Evolutionary conservation across 371 early-diverging fungal genomes (phyloP).

Genomic region (Caulochytrium protostelioides): DNA sequence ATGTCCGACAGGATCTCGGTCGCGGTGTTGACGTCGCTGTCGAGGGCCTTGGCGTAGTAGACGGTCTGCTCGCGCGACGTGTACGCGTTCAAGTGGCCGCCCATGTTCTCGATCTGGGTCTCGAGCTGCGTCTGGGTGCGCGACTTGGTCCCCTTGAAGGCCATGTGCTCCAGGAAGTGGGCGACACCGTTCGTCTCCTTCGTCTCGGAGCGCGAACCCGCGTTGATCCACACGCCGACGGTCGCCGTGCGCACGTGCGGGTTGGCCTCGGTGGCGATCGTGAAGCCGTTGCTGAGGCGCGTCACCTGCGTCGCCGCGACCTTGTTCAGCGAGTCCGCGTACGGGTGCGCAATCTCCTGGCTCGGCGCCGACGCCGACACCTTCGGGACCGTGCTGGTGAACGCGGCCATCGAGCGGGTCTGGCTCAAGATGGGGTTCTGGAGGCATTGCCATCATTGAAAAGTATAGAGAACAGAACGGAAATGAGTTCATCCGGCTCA

Average conservation of each 20-base stretch:
- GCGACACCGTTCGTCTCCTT: slow-evolving; percentile 82
- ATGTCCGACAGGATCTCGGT: slow-evolving; percentile 88
- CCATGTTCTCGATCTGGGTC: slow-evolving; percentile 86
- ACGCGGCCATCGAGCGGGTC: too few species aligned
- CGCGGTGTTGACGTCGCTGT: slow-evolving; percentile 58
- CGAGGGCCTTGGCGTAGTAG: slow-evolving; percentile 85
- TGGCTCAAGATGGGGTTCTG: too few species aligned
- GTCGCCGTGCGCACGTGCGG: slow-evolving; percentile 83
- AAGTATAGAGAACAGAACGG: too few species aligned
- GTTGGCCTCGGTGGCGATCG: slow-evolving; percentile 83
- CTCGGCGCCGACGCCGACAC: too few species aligned
- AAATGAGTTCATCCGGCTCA: too few species aligned
- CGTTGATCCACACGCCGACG: slow-evolving; percentile 94
- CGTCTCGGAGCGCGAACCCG: slow-evolving; percentile 82
- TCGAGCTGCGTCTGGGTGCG: slow-evolving; percentile 77
- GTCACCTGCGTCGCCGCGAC: slow-evolving; percentile 52
- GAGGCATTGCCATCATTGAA: too few species aligned
- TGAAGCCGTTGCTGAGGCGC: slow-evolving; percentile 74
- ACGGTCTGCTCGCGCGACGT: slow-evolving; percentile 95
- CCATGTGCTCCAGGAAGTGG: slow-evolving; percentile 95
- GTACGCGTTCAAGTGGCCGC: slow-evolving; percentile 90
- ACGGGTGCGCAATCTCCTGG: too few species aligned
- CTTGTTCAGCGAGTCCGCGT: slow-evolving; percentile 18
- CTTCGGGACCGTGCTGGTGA: too few species aligned
- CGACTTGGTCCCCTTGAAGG: slow-evolving; percentile 82